Evolutionary conservation across 495 filamentous ascomycete species (phyloP), one percentile per base, ranked within the genome.

Genomic region (Trichocladium uniseriatum): DNA sequence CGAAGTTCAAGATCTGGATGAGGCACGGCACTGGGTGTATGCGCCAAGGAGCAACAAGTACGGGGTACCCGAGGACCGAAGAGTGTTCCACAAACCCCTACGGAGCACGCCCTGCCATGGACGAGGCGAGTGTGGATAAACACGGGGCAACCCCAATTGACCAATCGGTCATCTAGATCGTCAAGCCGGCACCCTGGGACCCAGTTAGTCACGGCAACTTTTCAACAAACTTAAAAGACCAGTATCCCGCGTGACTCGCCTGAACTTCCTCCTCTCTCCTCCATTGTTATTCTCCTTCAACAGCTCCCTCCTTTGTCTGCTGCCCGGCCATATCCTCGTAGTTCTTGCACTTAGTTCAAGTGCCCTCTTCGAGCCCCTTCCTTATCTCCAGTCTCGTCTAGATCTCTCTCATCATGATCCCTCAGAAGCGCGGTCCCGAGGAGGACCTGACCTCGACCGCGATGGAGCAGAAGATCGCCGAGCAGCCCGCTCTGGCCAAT

Each of bases 401-500:
- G 24, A n/a, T 27, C 24, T 3, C 8, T 8, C 24, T 27, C 22
- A 48, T 32, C 16, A 56, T 44, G 48, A 9, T 48, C 15, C 39
- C 48, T n/a, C 53, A 51, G 27, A 43, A 55, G 5, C 31, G 43
- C 34, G n/a, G n/a, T n/a, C 21, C 48, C 28, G 48, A 40, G 35
- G 59, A 57, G 31, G 67, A 72, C 59, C 63, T 75, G 53, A 68
- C 68, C 24, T 54, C 66, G 19, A 63, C 69, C 14, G 70, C 67
- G 44, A 54, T 75, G 51, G 63, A 68, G 47, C 63, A 69, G 52
- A 65, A 61, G 38, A 51, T 69, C 49, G 57, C 62, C 34, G 62
- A 68, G 52, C 63, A 66, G 39, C 34, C 46, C 5, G 48, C 55
- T 16, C 44, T 55, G 18, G 49, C 37, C 39, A 59, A 57, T 27